These are phyloP conservation scores for Porphyrellus cyaneotinctus DNA, from an alignment of 768 basidiomycete species.

Conservation along the genomic window DNA sequence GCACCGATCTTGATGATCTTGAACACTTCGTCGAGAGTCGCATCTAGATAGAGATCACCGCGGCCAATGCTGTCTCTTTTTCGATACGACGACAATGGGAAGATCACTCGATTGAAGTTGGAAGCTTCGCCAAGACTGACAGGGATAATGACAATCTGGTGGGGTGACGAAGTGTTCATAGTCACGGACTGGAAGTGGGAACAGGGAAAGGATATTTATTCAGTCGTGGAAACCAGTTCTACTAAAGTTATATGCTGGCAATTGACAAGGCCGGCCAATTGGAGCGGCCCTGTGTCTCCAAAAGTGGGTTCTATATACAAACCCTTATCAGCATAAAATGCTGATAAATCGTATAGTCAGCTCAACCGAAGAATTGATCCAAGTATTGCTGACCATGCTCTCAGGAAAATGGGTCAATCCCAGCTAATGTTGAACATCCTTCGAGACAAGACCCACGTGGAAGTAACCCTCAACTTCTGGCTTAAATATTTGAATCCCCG, in stretches of 20 bases:
- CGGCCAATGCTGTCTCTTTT: not conserved
- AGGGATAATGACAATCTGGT: slow-evolving; percentile 1
- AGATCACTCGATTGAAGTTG: slow-evolving; percentile 1
- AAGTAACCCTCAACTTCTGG: too few relatives aligned
- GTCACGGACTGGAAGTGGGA: not conserved
- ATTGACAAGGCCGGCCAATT: not conserved
- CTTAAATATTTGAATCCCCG: not conserved
- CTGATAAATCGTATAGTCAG: not conserved
- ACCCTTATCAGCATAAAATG: not conserved
- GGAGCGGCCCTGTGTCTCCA: not conserved
- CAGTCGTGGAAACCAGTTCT: not conserved
- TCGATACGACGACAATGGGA: slow-evolving; percentile 1
- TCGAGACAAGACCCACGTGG: too few relatives aligned
- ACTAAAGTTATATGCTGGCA: not conserved
- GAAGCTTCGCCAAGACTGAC: slow-evolving; percentile 4
- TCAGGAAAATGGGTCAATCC: too few relatives aligned
- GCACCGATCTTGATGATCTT: not conserved
- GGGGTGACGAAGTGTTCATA: not conserved
- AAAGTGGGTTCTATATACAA: not conserved
- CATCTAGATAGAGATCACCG: slow-evolving; percentile 6
- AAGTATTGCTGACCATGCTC: not conserved
- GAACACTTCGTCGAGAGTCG: not conserved
- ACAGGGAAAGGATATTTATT: not conserved
- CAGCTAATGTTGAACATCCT: too few relatives aligned
- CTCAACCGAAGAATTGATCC: not conserved